Evolutionary conservation across 441 rosid genomes (phyloP), one percentile per base, ranked within the genome.

Genomic region (Gossypium gossypioides): DNA sequence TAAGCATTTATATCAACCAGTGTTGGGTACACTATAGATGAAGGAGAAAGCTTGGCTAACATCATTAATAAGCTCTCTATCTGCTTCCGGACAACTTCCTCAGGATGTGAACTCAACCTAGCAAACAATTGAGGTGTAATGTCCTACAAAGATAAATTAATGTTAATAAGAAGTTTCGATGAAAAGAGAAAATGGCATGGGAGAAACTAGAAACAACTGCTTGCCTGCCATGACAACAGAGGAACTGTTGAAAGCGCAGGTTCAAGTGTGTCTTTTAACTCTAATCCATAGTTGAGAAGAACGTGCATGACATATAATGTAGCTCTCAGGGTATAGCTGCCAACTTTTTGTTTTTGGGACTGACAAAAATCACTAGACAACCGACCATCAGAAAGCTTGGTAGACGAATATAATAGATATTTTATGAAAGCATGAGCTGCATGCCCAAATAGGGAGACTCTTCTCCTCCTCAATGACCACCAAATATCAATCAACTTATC

Each of bases 151-250:
- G 71, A 73, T 19, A 42, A 63, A 59, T 42, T 65, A 72, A 68
- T 54, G 52, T 51, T 51, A 63, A 15, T 5, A 50, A 13, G 9
- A 46, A 19, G 55, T 54, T 73, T 64, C 59, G 18, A 55, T n/a
- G 37, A 58, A 65, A 79, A 79, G n/a, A 75, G 62, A 59, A 71
- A 75, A 76, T 62, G 22, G 74, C 25, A 29, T 42, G 27, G 56
- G 19, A 22, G 29, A 48, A 60, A 16, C 22, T 66, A 72, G 59
- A 72, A 74, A 75, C 67, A 74, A 75, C 64, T 76, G 57, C 76
- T 77, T 73, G 88, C 99, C 97, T 95, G 99, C 99, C 99, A 95
- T 72, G 99, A 87, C 75, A 85, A 82, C 85, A 92, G 74, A 79
- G 99, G 96, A 81, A 91, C 84, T 69, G 85, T 77, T 71, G 94